phyloP scores from a whole-genome alignment of 2,329 filamentous ascomycete genomes.

The Fusarium foetens region DNA sequence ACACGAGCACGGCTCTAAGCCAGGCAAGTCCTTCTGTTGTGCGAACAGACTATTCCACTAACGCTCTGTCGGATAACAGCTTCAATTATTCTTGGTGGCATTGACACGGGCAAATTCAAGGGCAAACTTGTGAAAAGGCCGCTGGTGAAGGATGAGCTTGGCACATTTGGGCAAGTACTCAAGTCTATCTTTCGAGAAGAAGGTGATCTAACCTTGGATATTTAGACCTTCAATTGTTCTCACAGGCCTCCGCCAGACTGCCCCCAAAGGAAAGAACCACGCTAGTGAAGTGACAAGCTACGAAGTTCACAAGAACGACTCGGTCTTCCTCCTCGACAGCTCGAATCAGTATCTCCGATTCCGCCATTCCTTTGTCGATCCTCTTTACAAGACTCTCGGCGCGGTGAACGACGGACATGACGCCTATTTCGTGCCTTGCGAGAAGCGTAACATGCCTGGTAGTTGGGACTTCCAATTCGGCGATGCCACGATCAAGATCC shows the following conservation, averaged over 20 bases:
- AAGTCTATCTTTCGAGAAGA: background rate
- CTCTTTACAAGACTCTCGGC: background rate
- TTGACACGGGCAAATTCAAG: background rate
- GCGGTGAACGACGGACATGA: background rate
- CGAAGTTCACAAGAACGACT: background rate
- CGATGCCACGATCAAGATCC: background rate
- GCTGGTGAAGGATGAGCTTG: background rate
- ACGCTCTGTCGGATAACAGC: background rate
- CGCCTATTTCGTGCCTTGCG: background rate
- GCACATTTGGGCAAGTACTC: background rate
- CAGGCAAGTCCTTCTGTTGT: background rate
- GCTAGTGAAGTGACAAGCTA: background rate
- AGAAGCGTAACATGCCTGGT: background rate
- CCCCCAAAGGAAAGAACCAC: background rate
- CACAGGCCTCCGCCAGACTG: background rate
- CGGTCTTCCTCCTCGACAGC: background rate
- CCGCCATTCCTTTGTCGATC: background rate
- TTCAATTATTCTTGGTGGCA: background rate
- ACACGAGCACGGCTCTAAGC: background rate
- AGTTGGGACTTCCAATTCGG: background rate
- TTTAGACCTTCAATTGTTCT: background rate
- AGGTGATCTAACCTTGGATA: background rate
- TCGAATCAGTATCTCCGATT: background rate
- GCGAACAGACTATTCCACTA: accelerated
- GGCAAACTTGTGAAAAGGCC: background rate